Conservation (phyloP, 129 eudicot species). For the Flaveria linearis region DNA sequence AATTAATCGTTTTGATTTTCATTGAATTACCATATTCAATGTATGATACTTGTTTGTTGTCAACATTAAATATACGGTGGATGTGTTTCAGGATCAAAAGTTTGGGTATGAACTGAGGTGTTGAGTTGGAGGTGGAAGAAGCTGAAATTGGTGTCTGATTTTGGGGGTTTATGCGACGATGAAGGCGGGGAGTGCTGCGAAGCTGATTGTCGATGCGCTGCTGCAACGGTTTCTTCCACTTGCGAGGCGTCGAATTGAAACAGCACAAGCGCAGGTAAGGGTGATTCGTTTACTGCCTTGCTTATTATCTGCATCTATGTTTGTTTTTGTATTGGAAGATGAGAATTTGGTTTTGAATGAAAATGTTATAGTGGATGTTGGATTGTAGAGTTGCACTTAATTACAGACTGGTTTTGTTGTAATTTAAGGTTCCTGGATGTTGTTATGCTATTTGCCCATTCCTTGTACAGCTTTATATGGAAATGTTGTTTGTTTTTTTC, state of each 20-base stretch:
- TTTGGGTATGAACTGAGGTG: conserved; percentile 30
- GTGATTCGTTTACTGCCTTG: neutral
- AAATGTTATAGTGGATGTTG: neutral
- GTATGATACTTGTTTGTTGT: conserved; percentile 7
- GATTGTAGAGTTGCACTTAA: neutral
- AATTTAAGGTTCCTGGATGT: neutral
- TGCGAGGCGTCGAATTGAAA: conserved; percentile 97
- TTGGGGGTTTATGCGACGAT: conserved; percentile 40
- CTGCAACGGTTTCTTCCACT: conserved; percentile 96
- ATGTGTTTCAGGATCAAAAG: conserved; percentile 32
- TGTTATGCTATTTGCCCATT: neutral
- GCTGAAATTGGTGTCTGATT: conserved; percentile 27
- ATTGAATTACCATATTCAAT: conserved; percentile 5
- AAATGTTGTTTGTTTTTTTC: conserved; percentile 10
- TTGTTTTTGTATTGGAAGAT: conserved; percentile 9
- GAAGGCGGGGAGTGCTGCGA: conserved; percentile 99
- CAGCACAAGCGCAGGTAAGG: conserved; percentile 94
- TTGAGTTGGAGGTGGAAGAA: conserved; percentile 27
- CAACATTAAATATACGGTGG: neutral
- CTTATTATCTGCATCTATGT: conserved; percentile 19
- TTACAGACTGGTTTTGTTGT: too few relatives aligned
- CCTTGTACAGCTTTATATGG: conserved; percentile 7
- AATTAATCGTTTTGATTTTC: neutral
- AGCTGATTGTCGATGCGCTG: conserved; percentile 92
- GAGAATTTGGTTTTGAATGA: conserved; percentile 9